Evolutionary conservation across 2,329 filamentous ascomycete genomes (phyloP), one percentile per base, ranked within the genome.

Genomic region (Sporothrix inflata): DNA sequence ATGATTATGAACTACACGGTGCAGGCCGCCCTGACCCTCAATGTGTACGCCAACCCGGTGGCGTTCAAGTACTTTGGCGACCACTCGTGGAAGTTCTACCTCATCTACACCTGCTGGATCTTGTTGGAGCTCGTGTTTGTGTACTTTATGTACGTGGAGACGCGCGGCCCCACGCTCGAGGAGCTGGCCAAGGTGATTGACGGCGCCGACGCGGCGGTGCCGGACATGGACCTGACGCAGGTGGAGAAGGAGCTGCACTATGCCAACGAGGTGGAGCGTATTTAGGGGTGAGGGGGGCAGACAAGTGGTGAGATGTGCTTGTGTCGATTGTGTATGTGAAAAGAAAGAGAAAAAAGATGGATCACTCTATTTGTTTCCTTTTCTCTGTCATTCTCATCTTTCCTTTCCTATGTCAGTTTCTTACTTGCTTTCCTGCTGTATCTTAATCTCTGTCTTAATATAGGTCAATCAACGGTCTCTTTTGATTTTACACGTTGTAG

Each of bases 181-280:
- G 89, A 91, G 80, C 84, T 91, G 66, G 88, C 87, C 78, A 88
- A 88, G 81, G 85, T 91, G 80, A 91, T 91, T 79, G 89, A 91
- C 75, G 89, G 88, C 51, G 86, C 89, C 42, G 81, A 85, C 21
- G 88, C 87, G 47, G 75, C 80, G 61, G 85, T 86, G 19, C 84
- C 82, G 6, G 81, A 82, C 72, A 73, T 86, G 71, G 82, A 86
- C 75, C 77, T 86, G 53, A 79, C 80, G 57, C 79, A 84, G 78
- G 79, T 84, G 70, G 83, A 85, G 79, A 83, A 85, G 79, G 83
- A 85, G 75, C 73, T 78, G 0, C 73, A 76, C 42, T 75, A 78
- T n/a, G n/a, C n/a, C 70, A 72, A 72, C 51, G 63, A 71, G 57
- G 40, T 30, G 21, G 53, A 69, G 38, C 49, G 67, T 11, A 69